Base-by-base conservation (phyloP, 1,284 basidiomycete genomes). In the Puccinia sorghi region DNA sequence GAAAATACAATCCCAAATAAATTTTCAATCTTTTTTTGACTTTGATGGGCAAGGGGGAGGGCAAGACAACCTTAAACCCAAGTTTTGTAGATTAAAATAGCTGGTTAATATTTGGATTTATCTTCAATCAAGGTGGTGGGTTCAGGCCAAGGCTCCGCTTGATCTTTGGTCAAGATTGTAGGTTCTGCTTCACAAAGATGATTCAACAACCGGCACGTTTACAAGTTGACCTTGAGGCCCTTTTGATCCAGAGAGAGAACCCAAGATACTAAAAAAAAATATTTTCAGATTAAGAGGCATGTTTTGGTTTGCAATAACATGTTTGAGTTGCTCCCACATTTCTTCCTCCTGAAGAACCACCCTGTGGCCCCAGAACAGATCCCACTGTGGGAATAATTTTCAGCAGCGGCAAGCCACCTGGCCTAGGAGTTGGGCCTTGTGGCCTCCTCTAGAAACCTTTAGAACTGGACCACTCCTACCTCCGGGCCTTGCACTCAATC, bases 1-100 rank as follows among this genome's bases (percentile, higher is more conserved):
- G 64, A 22, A 52, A 78, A 78, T 25, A 78, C 22, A 46, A 71
- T 48, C 41, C 66, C 75, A 52, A 78, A 78, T 25, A 78, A 13
- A 48, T 71, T 78, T 39, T 71, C 56, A 69, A 69, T 56, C 22
- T 43, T 69, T 20, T 50, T 15, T 32, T 39, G 75, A 61, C 56
- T 56, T 27, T 57, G 20, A 41, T 39, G 17, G 25, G 54, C 15
- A 57, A 17, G n/a, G 15, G 48, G 37, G 75, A 66, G 43, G 70
- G 66, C 27, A 78, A 70, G 41, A 78, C 64, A 46, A 69, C 43
- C 46, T 78, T 66, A 41, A 57, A 78, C 1, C 75, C 66, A 46
- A 78, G 52, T 39, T 57, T 57, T 20, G 66, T 61, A 27, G 66
- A 78, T 32, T 70, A 78, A 43, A 57, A 78, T 20, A 43, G 66